Evolutionary conservation across 768 basidiomycete genomes (phyloP).

Genomic region (Dacryopinax primogenitus): DNA sequence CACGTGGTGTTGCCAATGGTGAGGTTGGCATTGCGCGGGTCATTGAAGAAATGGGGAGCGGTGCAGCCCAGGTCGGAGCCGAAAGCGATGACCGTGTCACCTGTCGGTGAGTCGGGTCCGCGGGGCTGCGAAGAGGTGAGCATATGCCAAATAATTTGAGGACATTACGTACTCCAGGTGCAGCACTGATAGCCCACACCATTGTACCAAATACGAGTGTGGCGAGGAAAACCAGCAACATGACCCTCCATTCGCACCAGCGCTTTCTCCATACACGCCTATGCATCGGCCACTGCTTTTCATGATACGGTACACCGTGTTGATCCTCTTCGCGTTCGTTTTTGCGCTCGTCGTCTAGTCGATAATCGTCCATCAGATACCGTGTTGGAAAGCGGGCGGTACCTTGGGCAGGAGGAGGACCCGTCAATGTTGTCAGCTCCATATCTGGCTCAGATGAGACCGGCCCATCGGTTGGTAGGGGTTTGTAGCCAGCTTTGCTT

Average conservation of each 20-base stretch:
- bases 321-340: background rate
- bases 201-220: background rate
- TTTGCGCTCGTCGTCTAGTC: background rate
- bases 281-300: background rate
- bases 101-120: no score
- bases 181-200: background rate
- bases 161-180: background rate
- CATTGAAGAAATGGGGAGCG: background rate
- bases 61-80: background rate
- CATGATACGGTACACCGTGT: background rate
- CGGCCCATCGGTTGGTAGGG: background rate
- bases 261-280: background rate
- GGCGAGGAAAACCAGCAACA: background rate
- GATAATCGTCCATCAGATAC: background rate
- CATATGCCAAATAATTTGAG: background rate
- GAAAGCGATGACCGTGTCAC: no score
- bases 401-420: no score
- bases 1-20: background rate
- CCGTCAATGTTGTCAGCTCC: background rate
- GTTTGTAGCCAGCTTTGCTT: background rate
- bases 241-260: slow-evolving; percentile 3
- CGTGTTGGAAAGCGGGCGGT: background rate
- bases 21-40: background rate
- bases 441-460: background rate
- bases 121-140: no score